Conservation (phyloP, 179 eudicot species). For the Heliamphora pulchella region DNA sequence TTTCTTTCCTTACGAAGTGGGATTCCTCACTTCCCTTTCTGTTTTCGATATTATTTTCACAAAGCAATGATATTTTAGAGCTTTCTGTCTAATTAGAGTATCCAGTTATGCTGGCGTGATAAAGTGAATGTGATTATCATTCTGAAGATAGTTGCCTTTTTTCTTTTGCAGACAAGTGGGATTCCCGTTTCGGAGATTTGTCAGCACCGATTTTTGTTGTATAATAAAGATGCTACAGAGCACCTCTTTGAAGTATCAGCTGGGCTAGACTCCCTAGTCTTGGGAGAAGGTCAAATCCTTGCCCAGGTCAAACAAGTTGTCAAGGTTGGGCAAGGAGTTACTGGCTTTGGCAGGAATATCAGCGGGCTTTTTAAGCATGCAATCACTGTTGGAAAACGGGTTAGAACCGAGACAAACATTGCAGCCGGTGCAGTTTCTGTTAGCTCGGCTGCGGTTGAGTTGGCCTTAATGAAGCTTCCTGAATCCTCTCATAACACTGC, state of each 20-base stretch:
- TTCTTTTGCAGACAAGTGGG: constrained; percentile 40
- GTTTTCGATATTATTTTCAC: background rate
- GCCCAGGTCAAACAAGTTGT: constrained; percentile 62
- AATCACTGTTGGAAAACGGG: constrained; percentile 51
- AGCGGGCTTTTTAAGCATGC: constrained; percentile 57
- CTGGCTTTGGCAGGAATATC: constrained; percentile 52
- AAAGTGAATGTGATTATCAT: constrained; percentile 7
- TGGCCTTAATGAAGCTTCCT: constrained; percentile 54
- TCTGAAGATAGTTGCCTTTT: constrained; percentile 7
- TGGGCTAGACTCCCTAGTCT: constrained; percentile 48
- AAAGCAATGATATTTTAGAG: background rate
- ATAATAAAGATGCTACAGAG: constrained; percentile 50
- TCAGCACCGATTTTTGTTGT: constrained; percentile 45
- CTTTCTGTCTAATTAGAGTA: background rate
- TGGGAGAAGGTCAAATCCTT: constrained; percentile 60
- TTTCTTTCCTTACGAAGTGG: background rate
- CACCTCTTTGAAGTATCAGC: constrained; percentile 61
- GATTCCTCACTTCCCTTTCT: background rate
- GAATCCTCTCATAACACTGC: constrained; percentile 31
- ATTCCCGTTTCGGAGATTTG: constrained; percentile 44
- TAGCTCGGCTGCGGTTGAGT: constrained; percentile 55
- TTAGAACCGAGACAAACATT: constrained; percentile 46
- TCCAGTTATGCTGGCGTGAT: background rate
- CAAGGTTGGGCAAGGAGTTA: constrained; percentile 54
- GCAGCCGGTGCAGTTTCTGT: constrained; percentile 58